phyloP scores from a whole-genome alignment of 306 rosid species.

The Malus orientalis region DNA sequence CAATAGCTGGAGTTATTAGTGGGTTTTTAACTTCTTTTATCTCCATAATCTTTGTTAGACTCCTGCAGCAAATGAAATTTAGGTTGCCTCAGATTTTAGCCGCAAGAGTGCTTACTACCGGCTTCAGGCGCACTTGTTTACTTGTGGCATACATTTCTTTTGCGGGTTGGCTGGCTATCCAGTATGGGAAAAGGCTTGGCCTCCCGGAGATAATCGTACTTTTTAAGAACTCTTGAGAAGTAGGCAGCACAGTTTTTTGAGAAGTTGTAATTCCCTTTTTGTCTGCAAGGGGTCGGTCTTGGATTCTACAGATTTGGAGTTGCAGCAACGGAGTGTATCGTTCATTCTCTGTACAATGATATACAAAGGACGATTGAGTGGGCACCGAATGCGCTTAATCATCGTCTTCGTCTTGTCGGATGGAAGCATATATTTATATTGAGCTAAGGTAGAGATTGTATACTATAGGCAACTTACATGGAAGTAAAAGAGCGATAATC shows the following conservation, averaged over 20 bases:
- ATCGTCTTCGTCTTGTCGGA: background rate
- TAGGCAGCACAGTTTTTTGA: slow-evolving; percentile 19
- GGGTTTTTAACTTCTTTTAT: slow-evolving; percentile 71
- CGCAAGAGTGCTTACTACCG: slow-evolving; percentile 20
- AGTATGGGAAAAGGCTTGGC: slow-evolving; percentile 58
- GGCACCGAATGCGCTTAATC: background rate
- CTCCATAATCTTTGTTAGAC: slow-evolving; percentile 39
- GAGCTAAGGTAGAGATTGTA: background rate
- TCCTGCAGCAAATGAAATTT: slow-evolving; percentile 40
- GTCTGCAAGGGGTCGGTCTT: background rate
- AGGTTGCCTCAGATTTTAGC: slow-evolving; percentile 24
- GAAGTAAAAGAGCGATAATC: background rate
- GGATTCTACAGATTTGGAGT: background rate
- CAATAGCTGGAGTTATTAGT: slow-evolving; percentile 44
- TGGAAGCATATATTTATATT: background rate
- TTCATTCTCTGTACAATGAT: background rate
- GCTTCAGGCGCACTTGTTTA: slow-evolving; percentile 41
- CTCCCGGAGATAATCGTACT: slow-evolving; percentile 40
- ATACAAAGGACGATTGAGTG: background rate
- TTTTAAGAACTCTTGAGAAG: slow-evolving; percentile 21
- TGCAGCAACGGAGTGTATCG: background rate
- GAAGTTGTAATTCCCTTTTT: background rate
- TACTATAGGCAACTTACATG: background rate
- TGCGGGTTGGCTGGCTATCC: slow-evolving; percentile 57
- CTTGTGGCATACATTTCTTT: slow-evolving; percentile 54